Evolutionary conservation across 2,329 filamentous ascomycete species (phyloP).

Genomic region (Ampelomyces quisqualis): DNA sequence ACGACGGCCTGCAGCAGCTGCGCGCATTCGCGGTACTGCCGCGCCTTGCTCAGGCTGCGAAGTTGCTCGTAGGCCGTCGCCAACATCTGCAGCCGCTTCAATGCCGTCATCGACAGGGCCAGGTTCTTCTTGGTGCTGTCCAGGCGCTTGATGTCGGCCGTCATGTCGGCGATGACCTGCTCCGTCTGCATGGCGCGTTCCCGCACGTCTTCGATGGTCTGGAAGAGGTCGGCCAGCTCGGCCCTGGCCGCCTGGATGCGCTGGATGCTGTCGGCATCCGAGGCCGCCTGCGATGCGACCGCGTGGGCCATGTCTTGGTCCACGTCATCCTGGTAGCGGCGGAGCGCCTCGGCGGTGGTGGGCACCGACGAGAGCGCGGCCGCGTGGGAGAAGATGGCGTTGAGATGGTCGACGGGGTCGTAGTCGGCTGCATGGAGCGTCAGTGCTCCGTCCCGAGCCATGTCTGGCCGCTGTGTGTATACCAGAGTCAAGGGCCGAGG

Average conservation of each 20-base stretch:
- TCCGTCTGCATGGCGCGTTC: conserved; percentile 89
- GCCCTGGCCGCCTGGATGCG: conserved; percentile 89
- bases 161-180: conserved; percentile 96
- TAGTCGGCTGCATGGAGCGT: conserved; percentile 66
- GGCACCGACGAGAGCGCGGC: conserved; percentile 77
- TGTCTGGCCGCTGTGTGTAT: conserved; percentile 14
- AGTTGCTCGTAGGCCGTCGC: conserved; percentile 99
- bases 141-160: conserved; percentile 94
- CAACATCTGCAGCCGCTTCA: conserved; percentile 97
- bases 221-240: conserved; percentile 86
- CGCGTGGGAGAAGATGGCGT: conserved; percentile 88
- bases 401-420: conserved; percentile 89
- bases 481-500: conserved; percentile 43
- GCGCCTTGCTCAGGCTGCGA: conserved; percentile 73
- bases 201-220: conserved; percentile 91
- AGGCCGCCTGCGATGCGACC: conserved; percentile 74
- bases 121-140: conserved; percentile 96
- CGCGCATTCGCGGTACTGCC: conserved; percentile 93
- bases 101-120: conserved; percentile 93
- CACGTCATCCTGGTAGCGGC: conserved; percentile 76
- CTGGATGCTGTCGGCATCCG: conserved; percentile 82
- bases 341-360: conserved; percentile 71
- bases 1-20: conserved; percentile 91
- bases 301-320: conserved; percentile 73
- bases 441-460: conserved; percentile 22